Conservation (phyloP, 371 early-diverging fungal species). For the Chytridium lagenaria region DNA sequence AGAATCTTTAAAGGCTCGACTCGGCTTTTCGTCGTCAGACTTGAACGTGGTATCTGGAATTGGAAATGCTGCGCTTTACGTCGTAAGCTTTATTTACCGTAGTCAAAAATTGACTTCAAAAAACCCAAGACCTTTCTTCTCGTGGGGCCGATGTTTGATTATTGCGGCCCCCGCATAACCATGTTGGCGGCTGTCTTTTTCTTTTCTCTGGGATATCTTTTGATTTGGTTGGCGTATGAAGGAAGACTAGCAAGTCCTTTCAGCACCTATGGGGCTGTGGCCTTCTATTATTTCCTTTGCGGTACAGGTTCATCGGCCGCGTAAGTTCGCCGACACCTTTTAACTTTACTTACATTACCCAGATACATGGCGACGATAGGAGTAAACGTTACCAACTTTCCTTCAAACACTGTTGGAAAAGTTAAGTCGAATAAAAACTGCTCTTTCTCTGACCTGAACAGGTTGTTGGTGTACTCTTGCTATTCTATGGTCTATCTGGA, state of each 20-base stretch:
- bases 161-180: constrained; percentile 33
- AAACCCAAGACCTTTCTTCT: constrained; percentile 25
- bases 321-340: background rate
- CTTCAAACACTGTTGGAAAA: constrained; percentile 13
- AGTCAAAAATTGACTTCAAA: too few species aligned
- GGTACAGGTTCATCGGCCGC: constrained; percentile 32
- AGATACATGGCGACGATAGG: constrained; percentile 40
- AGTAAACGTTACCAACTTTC: constrained; percentile 33
- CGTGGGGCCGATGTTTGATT: constrained; percentile 45
- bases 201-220: constrained; percentile 31
- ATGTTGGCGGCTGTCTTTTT: constrained; percentile 21
- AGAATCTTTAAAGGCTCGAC: constrained; percentile 15
- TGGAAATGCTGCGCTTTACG: constrained; percentile 37
- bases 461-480: constrained; percentile 31
- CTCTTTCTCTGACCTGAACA: background rate
- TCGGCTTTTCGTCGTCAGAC: constrained; percentile 26
- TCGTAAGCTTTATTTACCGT: constrained; percentile 13
- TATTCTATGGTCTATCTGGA: constrained; percentile 44
- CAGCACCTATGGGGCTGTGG: constrained; percentile 7
- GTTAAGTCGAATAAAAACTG: background rate
- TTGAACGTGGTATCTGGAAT: constrained; percentile 40
- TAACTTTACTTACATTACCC: background rate
- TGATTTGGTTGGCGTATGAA: constrained; percentile 31
- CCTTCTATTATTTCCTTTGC: constrained; percentile 39
- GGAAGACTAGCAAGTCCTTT: background rate